Percentiles rank a stretch among this genome's conserved stretches.
phyloP scores from a whole-genome alignment of 176 grass and related monocot genomes.

The Areca catechu region DNA sequence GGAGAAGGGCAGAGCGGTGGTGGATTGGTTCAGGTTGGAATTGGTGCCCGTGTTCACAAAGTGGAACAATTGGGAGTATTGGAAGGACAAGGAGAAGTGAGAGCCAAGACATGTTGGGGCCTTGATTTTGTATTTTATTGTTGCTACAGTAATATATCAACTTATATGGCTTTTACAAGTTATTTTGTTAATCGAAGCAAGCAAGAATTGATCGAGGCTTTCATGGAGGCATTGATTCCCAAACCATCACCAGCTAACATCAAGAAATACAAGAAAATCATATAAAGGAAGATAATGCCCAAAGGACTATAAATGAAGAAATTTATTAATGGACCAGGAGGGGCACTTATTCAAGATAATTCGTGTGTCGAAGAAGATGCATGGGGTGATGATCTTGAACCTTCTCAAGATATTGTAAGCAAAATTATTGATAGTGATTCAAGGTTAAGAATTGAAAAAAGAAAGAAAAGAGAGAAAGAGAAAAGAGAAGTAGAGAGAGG shows the following conservation, averaged over 20 bases:
- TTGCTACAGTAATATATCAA: constrained; percentile 11
- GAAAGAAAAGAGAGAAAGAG: too few relatives aligned
- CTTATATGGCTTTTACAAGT: constrained; percentile 2
- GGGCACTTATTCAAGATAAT: constrained; percentile 21
- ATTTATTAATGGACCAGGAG: constrained; percentile 24
- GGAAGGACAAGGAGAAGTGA: constrained; percentile 24
- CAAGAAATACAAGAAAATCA: constrained; percentile 24
- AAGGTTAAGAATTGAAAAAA: constrained; percentile 20
- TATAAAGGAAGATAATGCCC: constrained; percentile 30
- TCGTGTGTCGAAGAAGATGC: constrained; percentile 33
- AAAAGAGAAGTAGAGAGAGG: too few relatives aligned
- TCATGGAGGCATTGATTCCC: constrained; percentile 35
- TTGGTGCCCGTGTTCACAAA: constrained; percentile 9
- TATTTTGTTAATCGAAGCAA: constrained; percentile 3
- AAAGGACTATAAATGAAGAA: constrained; percentile 33
- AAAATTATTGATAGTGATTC: constrained; percentile 19
- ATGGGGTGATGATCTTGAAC: constrained; percentile 19
- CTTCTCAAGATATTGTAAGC: constrained; percentile 1
- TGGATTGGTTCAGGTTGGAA: constrained; percentile 11
- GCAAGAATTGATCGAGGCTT: constrained; percentile 27
- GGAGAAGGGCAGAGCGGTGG: not conserved
- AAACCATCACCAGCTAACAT: constrained; percentile 28
- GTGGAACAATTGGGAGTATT: constrained; percentile 34
- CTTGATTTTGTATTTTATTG: constrained; percentile 16
- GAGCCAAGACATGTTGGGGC: constrained; percentile 24